A percentile compares a stretch with the other conserved stretches of the same genome.
Conservation (phyloP, 2,329 filamentous ascomycete species). For the Cytospora mali region DNA sequence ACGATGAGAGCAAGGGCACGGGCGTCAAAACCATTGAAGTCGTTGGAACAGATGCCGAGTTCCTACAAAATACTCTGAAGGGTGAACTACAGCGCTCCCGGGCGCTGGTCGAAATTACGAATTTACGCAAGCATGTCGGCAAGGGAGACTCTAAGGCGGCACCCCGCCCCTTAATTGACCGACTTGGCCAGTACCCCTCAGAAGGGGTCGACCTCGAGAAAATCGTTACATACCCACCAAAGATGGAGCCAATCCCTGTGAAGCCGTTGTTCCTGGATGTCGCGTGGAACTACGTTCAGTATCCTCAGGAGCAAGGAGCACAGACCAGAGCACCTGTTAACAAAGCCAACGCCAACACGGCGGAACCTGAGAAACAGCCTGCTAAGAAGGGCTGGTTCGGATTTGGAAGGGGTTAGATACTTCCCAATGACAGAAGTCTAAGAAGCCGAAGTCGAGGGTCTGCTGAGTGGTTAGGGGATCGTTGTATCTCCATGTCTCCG, state of each 20-base stretch:
- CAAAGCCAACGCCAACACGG: conserved; percentile 35
- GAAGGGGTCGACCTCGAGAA: conserved; percentile 74
- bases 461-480: background rate
- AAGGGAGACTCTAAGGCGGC: conserved; percentile 42
- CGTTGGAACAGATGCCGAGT: conserved; percentile 57
- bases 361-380: conserved; percentile 48
- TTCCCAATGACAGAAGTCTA: background rate
- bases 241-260: conserved; percentile 78
- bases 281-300: conserved; percentile 96
- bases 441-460: conserved; percentile 2
- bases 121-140: conserved; percentile 54
- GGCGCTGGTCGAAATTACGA: conserved; percentile 81
- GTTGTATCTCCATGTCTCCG: conserved; percentile 1
- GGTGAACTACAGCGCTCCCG: conserved; percentile 79
- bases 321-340: conserved; percentile 33
- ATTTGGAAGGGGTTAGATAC: conserved; percentile 55
- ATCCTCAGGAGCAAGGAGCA: conserved; percentile 64
- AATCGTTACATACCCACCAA: conserved; percentile 85
- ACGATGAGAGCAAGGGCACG: conserved; percentile 39
- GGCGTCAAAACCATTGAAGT: conserved; percentile 71
- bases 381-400: conserved; percentile 79
- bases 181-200: conserved; percentile 73
- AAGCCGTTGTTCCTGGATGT: conserved; percentile 97
- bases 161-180: conserved; percentile 67
- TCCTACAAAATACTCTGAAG: conserved; percentile 64